Percentiles rank a stretch among this genome's conserved stretches.
Evolutionary conservation across 305 asterid species (phyloP).

Genomic region (Ilex paraguariensis): DNA sequence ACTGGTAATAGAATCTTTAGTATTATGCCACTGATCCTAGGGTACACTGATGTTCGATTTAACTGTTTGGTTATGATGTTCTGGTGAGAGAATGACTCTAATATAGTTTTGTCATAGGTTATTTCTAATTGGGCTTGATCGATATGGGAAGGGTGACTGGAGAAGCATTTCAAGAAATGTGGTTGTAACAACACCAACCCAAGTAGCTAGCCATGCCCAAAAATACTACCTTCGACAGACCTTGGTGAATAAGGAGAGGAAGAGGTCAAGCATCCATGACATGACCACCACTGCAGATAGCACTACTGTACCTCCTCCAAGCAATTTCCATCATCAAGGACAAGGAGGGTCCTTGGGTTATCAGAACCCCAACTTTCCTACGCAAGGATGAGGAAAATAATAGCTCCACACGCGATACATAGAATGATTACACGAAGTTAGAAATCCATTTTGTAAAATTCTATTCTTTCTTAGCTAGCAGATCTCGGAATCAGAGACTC

Average conservation of each 20-base stretch:
- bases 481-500: no score
- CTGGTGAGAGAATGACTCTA: neutral
- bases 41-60: no score
- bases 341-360: slow-evolving; percentile 20
- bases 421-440: neutral
- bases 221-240: slow-evolving; percentile 70
- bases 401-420: neutral
- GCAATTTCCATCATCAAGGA: slow-evolving; percentile 36
- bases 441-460: neutral
- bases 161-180: slow-evolving; percentile 85
- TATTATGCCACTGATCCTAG: no score
- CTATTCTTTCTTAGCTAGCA: no score
- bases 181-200: slow-evolving; percentile 84
- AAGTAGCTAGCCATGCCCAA: slow-evolving; percentile 91
- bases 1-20: no score
- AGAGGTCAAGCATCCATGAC: slow-evolving; percentile 85
- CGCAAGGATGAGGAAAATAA: slow-evolving; percentile 22
- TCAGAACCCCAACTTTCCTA: slow-evolving; percentile 35
- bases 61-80: neutral
- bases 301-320: slow-evolving; percentile 43
- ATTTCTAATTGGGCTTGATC: slow-evolving; percentile 62
- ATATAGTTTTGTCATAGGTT: slow-evolving; percentile 25
- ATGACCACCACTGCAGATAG: slow-evolving; percentile 63
- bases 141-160: slow-evolving; percentile 88
- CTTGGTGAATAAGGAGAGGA: slow-evolving; percentile 68